phyloP scores from a whole-genome alignment of 441 rosid species.

The Adansonia grandidieri region DNA sequence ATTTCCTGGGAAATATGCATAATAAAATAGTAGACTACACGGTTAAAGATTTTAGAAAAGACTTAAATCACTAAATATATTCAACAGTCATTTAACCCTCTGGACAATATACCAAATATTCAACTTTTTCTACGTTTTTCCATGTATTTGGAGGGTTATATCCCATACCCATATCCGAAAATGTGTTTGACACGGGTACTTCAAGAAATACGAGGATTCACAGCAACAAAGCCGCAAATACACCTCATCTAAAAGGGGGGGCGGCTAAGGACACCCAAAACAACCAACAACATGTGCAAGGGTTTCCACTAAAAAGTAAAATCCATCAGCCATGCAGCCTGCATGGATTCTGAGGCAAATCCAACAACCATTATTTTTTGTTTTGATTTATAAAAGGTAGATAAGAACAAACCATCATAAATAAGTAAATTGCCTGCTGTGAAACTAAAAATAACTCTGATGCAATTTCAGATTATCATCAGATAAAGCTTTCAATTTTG shows the following conservation, averaged over 20 bases:
- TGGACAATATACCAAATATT: background rate
- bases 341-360: background rate
- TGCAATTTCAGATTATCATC: background rate
- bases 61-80: background rate
- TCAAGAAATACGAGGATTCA: no score
- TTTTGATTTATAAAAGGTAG: background rate
- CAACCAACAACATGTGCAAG: background rate
- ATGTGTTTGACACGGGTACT: no score
- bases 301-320: background rate
- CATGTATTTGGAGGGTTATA: no score
- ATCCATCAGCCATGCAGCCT: background rate
- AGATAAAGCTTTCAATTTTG: background rate
- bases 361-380: background rate
- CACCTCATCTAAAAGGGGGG: background rate
- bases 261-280: background rate
- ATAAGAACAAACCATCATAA: background rate
- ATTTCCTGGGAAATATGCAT: constrained; percentile 62
- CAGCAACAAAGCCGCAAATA: no score
- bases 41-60: background rate
- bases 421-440: constrained; percentile 6
- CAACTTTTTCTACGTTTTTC: no score
- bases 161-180: no score
- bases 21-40: background rate
- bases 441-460: background rate
- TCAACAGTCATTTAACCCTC: background rate